Percentiles rank a stretch among this genome's conserved stretches.
Evolutionary conservation across 164 flowering plant species (phyloP).

Genomic region (Tetrastigma voinierianum): DNA sequence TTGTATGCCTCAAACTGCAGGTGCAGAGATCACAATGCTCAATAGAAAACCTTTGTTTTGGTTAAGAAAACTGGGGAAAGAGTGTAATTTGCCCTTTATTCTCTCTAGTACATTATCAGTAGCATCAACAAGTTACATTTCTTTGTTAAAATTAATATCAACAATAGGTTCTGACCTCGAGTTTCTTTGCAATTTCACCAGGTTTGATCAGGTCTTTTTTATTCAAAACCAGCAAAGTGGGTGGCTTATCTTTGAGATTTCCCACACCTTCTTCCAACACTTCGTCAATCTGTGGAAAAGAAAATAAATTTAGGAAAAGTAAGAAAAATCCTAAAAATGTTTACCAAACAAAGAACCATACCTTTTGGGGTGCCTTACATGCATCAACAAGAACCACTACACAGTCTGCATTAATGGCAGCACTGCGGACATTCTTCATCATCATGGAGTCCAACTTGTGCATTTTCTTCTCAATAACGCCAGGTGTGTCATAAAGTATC

Average conservation of each 20-base stretch:
- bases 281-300: slow-evolving; percentile 54
- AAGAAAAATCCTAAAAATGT: background rate
- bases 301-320: slow-evolving; percentile 9
- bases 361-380: slow-evolving; percentile 78
- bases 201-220: slow-evolving; percentile 95
- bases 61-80: no score
- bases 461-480: no score
- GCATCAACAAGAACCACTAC: slow-evolving; percentile 97
- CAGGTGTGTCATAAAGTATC: no score
- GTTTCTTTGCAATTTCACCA: slow-evolving; percentile 93
- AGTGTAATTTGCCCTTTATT: no score
- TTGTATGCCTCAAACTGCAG: no score
- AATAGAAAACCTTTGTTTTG: no score
- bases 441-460: slow-evolving; percentile 21
- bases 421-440: slow-evolving; percentile 96
- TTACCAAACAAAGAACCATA: slow-evolving; percentile 28
- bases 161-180: slow-evolving; percentile 55
- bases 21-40: slow-evolving; percentile 33
- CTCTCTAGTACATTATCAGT: no score
- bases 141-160: slow-evolving; percentile 12
- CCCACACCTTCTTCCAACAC: slow-evolving; percentile 79
- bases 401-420: slow-evolving; percentile 88
- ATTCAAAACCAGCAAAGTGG: slow-evolving; percentile 83
- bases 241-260: slow-evolving; percentile 50
- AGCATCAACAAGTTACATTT: no score